Evolutionary conservation across 2,329 filamentous ascomycete species (phyloP).

Genomic region (Aureobasidium mangrovei): DNA sequence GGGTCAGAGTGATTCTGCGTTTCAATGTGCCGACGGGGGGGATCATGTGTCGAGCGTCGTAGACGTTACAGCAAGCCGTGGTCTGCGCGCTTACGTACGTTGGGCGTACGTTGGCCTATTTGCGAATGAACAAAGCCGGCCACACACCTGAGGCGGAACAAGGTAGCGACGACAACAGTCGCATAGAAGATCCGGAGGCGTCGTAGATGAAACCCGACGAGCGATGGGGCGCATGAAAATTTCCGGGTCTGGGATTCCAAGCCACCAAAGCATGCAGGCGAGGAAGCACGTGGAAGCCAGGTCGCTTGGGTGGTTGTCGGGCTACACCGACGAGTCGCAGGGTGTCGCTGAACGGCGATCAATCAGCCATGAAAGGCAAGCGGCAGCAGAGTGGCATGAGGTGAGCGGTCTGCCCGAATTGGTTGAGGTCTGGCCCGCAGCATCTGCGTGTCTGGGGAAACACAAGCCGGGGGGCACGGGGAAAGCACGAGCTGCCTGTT

Average conservation of each 20-base stretch:
- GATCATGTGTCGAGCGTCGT: neutral
- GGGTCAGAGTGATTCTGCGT: neutral
- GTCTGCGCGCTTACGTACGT: neutral
- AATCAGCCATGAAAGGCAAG: neutral
- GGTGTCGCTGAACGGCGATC: neutral
- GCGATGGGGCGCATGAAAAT: constrained; percentile 6
- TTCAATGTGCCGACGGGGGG: neutral
- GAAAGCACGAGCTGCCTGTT: no score
- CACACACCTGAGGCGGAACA: neutral
- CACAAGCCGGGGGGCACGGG: no score
- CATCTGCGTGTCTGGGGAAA: no score
- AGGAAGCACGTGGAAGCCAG: neutral
- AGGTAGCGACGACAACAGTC: neutral
- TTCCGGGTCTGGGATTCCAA: neutral
- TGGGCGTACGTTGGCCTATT: neutral
- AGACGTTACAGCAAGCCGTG: no score
- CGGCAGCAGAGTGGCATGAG: neutral
- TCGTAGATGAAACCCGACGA: constrained; percentile 6
- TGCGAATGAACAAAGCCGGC: neutral
- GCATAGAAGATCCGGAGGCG: constrained; percentile 1
- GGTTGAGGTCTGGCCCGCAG: no score
- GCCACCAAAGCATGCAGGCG: neutral
- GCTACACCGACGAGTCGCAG: neutral
- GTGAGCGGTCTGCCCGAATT: neutral
- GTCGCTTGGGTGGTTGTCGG: neutral